Base-by-base conservation (phyloP, 148 eudicot genomes). In the Chenopodium quinoa region DNA sequence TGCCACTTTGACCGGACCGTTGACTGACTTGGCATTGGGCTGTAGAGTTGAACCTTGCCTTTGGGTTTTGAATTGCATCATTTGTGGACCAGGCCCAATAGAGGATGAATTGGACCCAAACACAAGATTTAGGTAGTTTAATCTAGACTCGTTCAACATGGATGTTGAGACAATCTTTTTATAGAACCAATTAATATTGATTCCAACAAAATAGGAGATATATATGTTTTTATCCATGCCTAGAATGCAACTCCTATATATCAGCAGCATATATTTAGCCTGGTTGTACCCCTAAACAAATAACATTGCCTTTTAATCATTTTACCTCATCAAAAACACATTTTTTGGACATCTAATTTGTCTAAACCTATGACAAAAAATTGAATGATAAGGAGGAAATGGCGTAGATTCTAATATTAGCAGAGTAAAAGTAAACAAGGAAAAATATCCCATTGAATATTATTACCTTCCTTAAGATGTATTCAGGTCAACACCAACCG, bases 401-500 rank as follows among this genome's bases (percentile, higher is more conserved):
- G 17, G 40, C 47, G 0, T 2, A 63, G 47, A 19, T 52, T 47
- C 70, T 80, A 79, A 73, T 23, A 22, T 12, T 62, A 75, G 71
- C 68, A 75, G 71, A 34, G 68, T 9, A 31, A 73, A 27, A 66
- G 54, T 63, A 66, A 82, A 68, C 79, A 82, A 44, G 31, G 27
- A 14, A 20, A 63, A 8, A 8, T n/a, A 47, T 44, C 11, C 27
- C 4, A 2, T 47, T 25, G 20, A 27, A 34, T 79, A 34, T 76
- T 72, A 68, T 76, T 72, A 68, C 68, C 77, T 82, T 77, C 79
- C 48, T 22, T 50, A 82, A 1, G 63, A 84, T 89, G 91, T 82
- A 80, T 64, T 60, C 82, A 9, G 80, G 84, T 17, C 89, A 88
- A 31, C 83, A 87, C 29, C 84, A 84, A 17, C 84, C 81, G 12